Evolutionary conservation across 2,329 filamentous ascomycete species (phyloP), one percentile per base, ranked within the genome.

Genomic region (Exophiala alcalophila): DNA sequence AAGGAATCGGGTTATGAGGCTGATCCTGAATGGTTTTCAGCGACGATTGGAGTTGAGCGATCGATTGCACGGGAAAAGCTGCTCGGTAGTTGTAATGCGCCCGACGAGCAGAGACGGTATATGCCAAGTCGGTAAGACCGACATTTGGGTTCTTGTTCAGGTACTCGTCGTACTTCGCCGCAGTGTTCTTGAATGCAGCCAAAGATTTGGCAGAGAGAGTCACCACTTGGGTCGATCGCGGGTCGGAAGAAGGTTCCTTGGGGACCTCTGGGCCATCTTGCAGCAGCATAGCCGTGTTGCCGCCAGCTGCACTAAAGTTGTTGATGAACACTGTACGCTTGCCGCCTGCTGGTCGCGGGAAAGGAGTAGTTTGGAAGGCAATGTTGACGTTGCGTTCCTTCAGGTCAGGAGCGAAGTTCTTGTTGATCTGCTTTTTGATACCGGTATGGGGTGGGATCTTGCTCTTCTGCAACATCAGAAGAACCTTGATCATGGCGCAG

Each of bases 221-320:
- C 25, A 85, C 66, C n/a, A 80, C 59, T 36, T 84, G 76, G 1
- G 69, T 67, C n/a, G 63, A 65, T 14, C 82, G 73, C 5, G 76
- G 66, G 50, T 84, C 80, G 54, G 56, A 9, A 56, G 57, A 44
- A 54, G 56, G 42, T 61, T 60, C 36, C 51, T 53, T 35, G 8
- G 41, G 38, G 11, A 54, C 50, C 27, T 56, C 53, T 2, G 78
- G 78, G 0, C 69, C 76, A 49, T 85, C 81, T 57, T 85, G 78
- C 2, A 86, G 56, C 5, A 86, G 61, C 16, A 86, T 60, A 11
- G 80, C 77, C 1, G 82, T 84, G 62, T 87, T 87, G 23, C 83
- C 83, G 52, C 83, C 83, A 39, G 83, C 80, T 5, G 83, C 83
- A 50, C 77, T 78, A 58, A 84, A 86, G 65, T 84, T 84, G 67